Base-by-base conservation (phyloP, 2,329 filamentous ascomycete genomes). In the Thielaviopsis euricoi region DNA sequence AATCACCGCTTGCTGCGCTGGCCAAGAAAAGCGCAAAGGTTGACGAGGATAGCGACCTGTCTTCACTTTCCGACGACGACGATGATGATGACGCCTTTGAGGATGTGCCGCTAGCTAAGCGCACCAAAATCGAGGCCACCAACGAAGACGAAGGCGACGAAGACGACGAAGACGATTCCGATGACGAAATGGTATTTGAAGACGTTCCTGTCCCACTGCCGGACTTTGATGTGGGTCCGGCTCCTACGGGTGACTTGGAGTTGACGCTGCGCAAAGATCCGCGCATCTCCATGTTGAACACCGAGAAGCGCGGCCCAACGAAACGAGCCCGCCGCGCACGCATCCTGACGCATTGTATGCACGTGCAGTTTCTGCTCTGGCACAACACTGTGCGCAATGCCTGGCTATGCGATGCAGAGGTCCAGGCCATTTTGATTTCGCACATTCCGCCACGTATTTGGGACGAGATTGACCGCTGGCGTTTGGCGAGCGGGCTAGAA, bases 381-480 rank as follows among this genome's bases (percentile, higher is more conserved):
- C 90, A 97, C 67, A 97, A 97, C 66, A 80, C 87, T 0, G 71
- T 93, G 15, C 81, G 87, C 49, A 96, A 97, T 67, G 76, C 81
- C 0, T 97, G 91, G 85, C 71, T 89, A 21, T 87, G 87, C 63
- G 87, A 97, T 64, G 69, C 77, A 3, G 80, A 86, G 61, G 76
- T 94, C 0, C 87, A 93, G 61, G 81, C 82, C 12, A 85, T 83
- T 17, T 75, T 96, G 66, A 75, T 93, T 3, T 81, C 82, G n/a
- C 83, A 88, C 59, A 65, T 95, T 6, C 78, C 86, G 0, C 74
- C 80, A 0, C 78, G 79, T 6, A 73, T 91, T 4, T 84, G 80
- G 71, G 80, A 82, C 15, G 87, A 89, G 65, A 74, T 93, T 13
- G 81, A 88, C 51, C 83, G 80, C 62, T 93, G 86, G 81, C 81